Percentiles rank a stretch among this genome's conserved stretches.
phyloP scores from a whole-genome alignment of 169 alveolate genomes.

The Besnoitia besnoiti region DNA sequence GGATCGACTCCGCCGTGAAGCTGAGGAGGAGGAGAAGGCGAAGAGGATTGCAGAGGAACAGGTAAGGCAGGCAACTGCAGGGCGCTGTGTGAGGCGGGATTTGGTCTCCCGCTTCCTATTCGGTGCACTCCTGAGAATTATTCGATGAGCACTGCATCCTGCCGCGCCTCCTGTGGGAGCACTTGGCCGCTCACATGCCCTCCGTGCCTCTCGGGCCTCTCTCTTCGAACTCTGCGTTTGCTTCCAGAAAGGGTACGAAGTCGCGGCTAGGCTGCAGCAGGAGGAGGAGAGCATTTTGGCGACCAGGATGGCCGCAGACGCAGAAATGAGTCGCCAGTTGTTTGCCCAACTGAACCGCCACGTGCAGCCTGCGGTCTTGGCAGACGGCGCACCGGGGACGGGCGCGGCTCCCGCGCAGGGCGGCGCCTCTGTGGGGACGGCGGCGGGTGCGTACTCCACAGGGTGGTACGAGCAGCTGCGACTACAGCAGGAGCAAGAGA shows the following conservation, averaged over 20 bases:
- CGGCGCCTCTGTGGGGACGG: neutral
- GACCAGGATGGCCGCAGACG: conserved; percentile 27
- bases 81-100: no score
- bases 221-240: neutral
- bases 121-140: no score
- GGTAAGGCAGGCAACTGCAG: neutral
- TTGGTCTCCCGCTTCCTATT: no score
- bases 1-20: neutral
- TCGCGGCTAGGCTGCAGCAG: conserved; percentile 13
- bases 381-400: neutral
- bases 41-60: conserved; percentile 4
- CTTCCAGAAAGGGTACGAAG: neutral
- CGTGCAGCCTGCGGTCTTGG: neutral
- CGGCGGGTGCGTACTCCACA: neutral
- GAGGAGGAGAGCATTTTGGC: conserved; percentile 13
- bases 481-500: neutral
- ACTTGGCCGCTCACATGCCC: neutral
- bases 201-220: neutral
- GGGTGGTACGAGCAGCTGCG: conserved; percentile 43
- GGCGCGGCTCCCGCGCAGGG: neutral
- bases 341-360: conserved; percentile 19
- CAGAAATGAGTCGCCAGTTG: conserved; percentile 24
- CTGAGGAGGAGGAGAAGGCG: conserved; percentile 25
- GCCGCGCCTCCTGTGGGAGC: neutral
- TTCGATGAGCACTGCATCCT: no score